A percentile compares a stretch with the other conserved stretches of the same genome.
Evolutionary conservation across 78 protist species (phyloP).

Genomic region (Bigelowiella natans): DNA sequence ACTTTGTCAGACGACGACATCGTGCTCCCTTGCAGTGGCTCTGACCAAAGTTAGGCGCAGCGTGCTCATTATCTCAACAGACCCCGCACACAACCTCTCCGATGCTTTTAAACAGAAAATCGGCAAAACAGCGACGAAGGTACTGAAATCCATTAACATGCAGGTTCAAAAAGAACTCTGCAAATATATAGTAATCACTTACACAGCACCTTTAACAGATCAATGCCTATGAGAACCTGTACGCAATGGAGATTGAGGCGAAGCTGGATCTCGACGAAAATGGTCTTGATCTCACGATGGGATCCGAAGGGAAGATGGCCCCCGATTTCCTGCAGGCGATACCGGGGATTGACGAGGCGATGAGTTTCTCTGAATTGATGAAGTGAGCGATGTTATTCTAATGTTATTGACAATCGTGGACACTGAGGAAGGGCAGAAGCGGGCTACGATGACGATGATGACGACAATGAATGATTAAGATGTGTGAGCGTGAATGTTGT

Average conservation of each 20-base stretch:
- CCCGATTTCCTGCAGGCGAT: too few relatives aligned
- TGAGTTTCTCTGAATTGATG: constrained; percentile 80
- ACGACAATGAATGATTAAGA: too few relatives aligned
- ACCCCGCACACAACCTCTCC: constrained; percentile 49
- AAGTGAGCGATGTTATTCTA: constrained; percentile 26
- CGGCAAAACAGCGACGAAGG: constrained; percentile 8
- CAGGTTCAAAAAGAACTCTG: too few relatives aligned
- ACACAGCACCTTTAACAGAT: too few relatives aligned
- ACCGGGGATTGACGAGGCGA: constrained; percentile 78
- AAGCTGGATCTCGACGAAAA: not conserved
- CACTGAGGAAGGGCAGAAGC: too few relatives aligned
- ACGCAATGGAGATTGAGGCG: constrained; percentile 41
- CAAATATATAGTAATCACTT: too few relatives aligned
- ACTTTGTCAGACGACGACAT: constrained; percentile 30
- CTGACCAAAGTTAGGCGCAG: constrained; percentile 1
- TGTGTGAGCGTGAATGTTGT: too few relatives aligned
- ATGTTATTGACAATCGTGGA: too few relatives aligned
- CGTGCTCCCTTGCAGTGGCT: constrained; percentile 38
- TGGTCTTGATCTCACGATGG: too few relatives aligned
- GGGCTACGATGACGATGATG: too few relatives aligned
- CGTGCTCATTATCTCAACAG: constrained; percentile 52
- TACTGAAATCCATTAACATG: too few relatives aligned
- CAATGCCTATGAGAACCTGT: constrained; percentile 26
- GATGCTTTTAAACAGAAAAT: constrained; percentile 45
- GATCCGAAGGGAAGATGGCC: too few relatives aligned